Evolutionary conservation across 306 rosid species (phyloP), one percentile per base, ranked within the genome.

Genomic region (Dalbergia cultrata): DNA sequence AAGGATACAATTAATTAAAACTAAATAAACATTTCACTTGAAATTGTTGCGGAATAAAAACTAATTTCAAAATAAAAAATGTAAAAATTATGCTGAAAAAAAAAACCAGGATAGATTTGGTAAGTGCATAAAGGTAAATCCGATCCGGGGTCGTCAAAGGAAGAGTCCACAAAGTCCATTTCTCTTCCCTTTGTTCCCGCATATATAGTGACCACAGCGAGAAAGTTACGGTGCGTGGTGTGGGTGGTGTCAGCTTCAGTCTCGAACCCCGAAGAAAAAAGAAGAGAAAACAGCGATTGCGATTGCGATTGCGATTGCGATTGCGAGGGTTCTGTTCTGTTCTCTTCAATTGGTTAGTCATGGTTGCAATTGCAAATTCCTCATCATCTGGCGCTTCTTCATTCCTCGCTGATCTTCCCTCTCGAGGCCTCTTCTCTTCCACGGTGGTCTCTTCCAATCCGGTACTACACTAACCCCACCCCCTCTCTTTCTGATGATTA

Each of bases 351-450:
- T 62, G 33, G 9, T 16, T 7, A 4, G 41, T 37, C 7, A 37
- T 37, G 41, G 10, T 73, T 73, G 83, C 83, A 83, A 37, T 26
- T 26, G 34, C 87, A 3, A 70, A 65, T 65, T 57, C 84, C 39
- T 26, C 41, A 4, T 79, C 84, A 63, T 78, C 84, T 4, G 77
- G 60, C 7, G 83, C 86, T 70, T 75, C 84, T 37, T 53, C 77
- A 2, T 83, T 80, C 66, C 89, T 86, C 34, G 35, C 78, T 35
- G 67, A 83, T 80, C 89, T 86, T 43, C 89, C 89, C 21, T 80
- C 85, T 60, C 83, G 83, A 4, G 89, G 89, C 54, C 77, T 74
- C 81, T 72, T 86, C 75, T 76, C 89, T 60, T 86, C 89, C 76
- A 56, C 87, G 49, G 53, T 80, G 12, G 35, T 61, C 43, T 80